phyloP scores from a whole-genome alignment of 495 filamentous ascomycete species.

The Talaromyces wortmannii region DNA sequence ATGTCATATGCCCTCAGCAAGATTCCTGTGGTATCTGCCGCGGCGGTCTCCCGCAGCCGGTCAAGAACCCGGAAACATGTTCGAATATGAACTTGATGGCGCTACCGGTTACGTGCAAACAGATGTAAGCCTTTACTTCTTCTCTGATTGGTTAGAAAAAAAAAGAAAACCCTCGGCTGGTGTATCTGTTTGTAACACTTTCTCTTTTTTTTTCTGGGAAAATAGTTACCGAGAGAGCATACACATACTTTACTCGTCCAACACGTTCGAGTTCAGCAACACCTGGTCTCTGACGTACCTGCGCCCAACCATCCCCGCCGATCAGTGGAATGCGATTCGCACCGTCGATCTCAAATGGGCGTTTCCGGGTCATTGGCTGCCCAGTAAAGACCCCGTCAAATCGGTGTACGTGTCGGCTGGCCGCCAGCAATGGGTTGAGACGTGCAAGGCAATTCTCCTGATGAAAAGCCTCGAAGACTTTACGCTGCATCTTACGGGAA shows the following conservation, averaged over 20 bases:
- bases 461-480: constrained; percentile 25
- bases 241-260: constrained; percentile 29
- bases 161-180: not conserved
- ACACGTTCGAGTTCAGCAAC: constrained; percentile 39
- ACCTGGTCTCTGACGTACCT: constrained; percentile 41
- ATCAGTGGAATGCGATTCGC: constrained; percentile 27
- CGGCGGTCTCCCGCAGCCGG: constrained; percentile 16
- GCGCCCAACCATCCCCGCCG: constrained; percentile 25
- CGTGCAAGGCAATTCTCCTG: constrained; percentile 20
- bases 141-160: not conserved
- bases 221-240: constrained; percentile 33
- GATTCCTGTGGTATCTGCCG: constrained; percentile 31
- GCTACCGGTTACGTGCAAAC: constrained; percentile 20
- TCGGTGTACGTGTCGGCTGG: constrained; percentile 35
- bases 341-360: constrained; percentile 37
- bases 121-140: constrained; percentile 14
- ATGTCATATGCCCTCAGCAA: constrained; percentile 25
- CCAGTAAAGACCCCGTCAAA: constrained; percentile 40
- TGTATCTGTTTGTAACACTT: not conserved
- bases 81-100: constrained; percentile 9
- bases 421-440: constrained; percentile 35
- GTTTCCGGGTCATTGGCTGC: constrained; percentile 39
- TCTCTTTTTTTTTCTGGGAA: not conserved
- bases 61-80: constrained; percentile 4
- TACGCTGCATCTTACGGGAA: constrained; percentile 26